These are phyloP conservation scores for Pseudozyma hubeiensis DNA, from an alignment of 1,284 basidiomycete species.

Conservation along the genomic window DNA sequence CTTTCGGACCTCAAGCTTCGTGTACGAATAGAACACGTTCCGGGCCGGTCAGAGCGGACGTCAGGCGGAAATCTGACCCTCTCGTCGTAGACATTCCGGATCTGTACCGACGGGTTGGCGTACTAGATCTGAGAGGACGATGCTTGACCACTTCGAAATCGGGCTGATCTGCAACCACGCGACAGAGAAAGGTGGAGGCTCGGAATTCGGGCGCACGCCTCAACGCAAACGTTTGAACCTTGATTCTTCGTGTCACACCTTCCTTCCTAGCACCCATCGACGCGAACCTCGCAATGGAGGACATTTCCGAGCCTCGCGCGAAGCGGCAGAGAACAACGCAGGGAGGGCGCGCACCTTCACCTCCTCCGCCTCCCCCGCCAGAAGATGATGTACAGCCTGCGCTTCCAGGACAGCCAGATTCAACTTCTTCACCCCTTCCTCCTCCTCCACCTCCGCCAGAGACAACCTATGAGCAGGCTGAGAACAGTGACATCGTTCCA, in stretches of 20 bases:
- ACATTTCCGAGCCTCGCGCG: conserved; percentile 4
- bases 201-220: conserved; percentile 3
- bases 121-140: background rate
- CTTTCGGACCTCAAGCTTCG: too few species aligned
- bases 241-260: conserved; percentile 9
- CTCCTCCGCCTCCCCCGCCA: conserved; percentile 34
- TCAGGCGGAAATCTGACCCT: too few species aligned
- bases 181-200: conserved; percentile 24
- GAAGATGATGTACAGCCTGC: conserved; percentile 5
- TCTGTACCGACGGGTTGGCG: too few species aligned
- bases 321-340: conserved; percentile 28
- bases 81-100: too few species aligned
- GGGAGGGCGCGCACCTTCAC: background rate
- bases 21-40: too few species aligned
- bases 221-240: conserved; percentile 1
- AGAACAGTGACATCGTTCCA: conserved; percentile 30
- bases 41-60: too few species aligned
- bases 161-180: conserved; percentile 16
- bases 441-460: conserved; percentile 52
- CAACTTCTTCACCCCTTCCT: conserved; percentile 4
- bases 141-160: background rate
- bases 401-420: conserved; percentile 17
- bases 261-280: conserved; percentile 2
- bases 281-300: conserved; percentile 6
- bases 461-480: conserved; percentile 6